Conservation (phyloP, 345 rosid genomes). For the Excoecaria cochinchinensis region DNA sequence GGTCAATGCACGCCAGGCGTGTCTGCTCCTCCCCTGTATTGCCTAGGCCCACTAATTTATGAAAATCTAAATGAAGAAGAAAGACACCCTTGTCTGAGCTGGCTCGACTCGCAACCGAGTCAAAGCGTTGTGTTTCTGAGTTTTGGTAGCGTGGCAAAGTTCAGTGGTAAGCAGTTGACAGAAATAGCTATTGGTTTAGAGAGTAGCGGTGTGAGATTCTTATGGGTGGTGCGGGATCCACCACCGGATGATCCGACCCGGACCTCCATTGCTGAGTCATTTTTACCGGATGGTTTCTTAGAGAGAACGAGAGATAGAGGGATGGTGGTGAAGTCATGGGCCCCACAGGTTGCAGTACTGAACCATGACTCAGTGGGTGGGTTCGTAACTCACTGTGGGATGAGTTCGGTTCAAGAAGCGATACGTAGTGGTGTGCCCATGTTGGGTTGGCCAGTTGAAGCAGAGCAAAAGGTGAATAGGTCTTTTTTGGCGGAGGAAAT, state of each 20-base stretch:
- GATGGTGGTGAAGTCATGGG: conserved; percentile 53
- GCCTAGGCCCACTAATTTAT: conserved; percentile 53
- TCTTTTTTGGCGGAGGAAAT: conserved; percentile 55
- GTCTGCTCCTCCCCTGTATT: conserved; percentile 41
- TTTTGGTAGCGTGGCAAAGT: conserved; percentile 41
- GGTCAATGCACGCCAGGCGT: conserved; percentile 37
- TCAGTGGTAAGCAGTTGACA: conserved; percentile 32
- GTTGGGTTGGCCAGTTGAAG: conserved; percentile 54
- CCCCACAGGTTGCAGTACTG: conserved; percentile 54
- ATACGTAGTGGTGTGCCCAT: conserved; percentile 49
- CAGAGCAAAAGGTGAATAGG: conserved; percentile 39
- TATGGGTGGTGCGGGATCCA: conserved; percentile 49
- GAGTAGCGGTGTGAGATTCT: conserved; percentile 36
- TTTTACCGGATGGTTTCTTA: conserved; percentile 26
- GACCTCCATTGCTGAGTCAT: neutral
- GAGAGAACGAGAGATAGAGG: conserved; percentile 43
- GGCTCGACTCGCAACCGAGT: conserved; percentile 44
- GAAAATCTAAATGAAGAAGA: neutral
- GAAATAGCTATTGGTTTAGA: conserved; percentile 51
- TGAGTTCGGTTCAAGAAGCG: conserved; percentile 64
- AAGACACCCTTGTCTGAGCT: conserved; percentile 2
- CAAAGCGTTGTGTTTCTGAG: conserved; percentile 38
- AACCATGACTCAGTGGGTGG: conserved; percentile 52
- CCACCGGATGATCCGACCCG: conserved; percentile 11
- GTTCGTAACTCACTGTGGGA: conserved; percentile 69